Evolutionary conservation across 306 rosid genomes (phyloP).

Genomic region (Arachis hypogaea): DNA sequence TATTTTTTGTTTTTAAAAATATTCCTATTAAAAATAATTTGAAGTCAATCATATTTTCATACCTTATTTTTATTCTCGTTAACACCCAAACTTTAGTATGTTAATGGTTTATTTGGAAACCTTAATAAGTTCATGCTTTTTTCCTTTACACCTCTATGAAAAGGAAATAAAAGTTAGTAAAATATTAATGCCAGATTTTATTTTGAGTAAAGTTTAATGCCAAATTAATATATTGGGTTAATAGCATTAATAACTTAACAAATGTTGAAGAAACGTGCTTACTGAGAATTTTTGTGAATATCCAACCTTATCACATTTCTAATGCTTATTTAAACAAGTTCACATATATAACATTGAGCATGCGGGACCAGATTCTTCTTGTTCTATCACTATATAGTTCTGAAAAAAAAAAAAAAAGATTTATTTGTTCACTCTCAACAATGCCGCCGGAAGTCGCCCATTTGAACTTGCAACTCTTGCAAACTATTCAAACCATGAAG

Average conservation of each 20-base stretch:
- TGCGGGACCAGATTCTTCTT: background rate
- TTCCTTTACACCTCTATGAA: background rate
- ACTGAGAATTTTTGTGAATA: background rate
- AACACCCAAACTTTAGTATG: too few species aligned
- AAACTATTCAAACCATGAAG: conserved; percentile 25
- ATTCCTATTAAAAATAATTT: too few species aligned
- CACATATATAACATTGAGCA: background rate
- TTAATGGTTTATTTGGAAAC: background rate
- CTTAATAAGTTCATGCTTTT: background rate
- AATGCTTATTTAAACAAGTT: background rate
- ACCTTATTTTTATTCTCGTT: too few species aligned
- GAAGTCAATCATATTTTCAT: too few species aligned
- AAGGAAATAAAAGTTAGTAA: background rate
- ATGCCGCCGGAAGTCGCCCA: background rate
- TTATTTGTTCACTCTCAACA: background rate
- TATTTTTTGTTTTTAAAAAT: too few species aligned
- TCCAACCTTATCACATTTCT: background rate
- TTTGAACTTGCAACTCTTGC: background rate
- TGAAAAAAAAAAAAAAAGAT: background rate
- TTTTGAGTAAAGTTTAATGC: background rate
- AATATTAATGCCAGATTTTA: background rate
- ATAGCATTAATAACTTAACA: conserved; percentile 10
- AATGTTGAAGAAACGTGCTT: background rate
- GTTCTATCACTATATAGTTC: background rate
- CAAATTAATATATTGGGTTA: background rate